phyloP scores from a whole-genome alignment of 176 grass and related monocot genomes.

The Elaeis guineensis region DNA sequence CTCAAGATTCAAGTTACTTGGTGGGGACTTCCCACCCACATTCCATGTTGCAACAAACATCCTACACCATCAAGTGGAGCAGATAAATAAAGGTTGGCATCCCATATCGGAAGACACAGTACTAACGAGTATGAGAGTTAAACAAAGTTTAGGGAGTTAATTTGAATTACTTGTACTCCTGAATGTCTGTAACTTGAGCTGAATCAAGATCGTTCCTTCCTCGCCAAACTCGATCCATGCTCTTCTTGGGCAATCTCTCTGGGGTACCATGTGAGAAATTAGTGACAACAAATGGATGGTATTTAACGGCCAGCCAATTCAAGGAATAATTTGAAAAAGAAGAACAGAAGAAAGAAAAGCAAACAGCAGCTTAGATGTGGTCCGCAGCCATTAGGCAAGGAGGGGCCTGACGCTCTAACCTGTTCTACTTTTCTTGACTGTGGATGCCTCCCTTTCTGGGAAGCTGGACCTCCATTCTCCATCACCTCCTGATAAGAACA shows the following conservation, averaged over 20 bases:
- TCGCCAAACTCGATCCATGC: slow-evolving; percentile 17
- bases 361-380: slow-evolving; percentile 16
- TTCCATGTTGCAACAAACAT: slow-evolving; percentile 95
- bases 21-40: slow-evolving; percentile 87
- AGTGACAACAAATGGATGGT: slow-evolving; percentile 5
- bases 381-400: slow-evolving; percentile 24
- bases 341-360: slow-evolving; percentile 22
- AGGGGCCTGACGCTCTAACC: slow-evolving; percentile 44
- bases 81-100: background rate
- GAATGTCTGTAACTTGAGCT: slow-evolving; percentile 48
- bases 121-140: no score
- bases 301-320: slow-evolving; percentile 2
- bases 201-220: slow-evolving; percentile 44
- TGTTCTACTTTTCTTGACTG: slow-evolving; percentile 86
- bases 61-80: slow-evolving; percentile 21
- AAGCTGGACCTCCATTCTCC: slow-evolving; percentile 62
- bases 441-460: slow-evolving; percentile 59
- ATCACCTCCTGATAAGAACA: slow-evolving; percentile 21
- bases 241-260: slow-evolving; percentile 29
- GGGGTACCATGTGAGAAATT: slow-evolving; percentile 6
- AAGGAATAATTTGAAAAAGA: slow-evolving; percentile 36
- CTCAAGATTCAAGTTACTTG: slow-evolving; percentile 70
- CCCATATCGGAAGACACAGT: no score
- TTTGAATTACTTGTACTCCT: slow-evolving; percentile 52
- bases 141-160: no score